Evolutionary conservation across 179 eudicot species (phyloP).

Genomic region (Camellia oleifera): DNA sequence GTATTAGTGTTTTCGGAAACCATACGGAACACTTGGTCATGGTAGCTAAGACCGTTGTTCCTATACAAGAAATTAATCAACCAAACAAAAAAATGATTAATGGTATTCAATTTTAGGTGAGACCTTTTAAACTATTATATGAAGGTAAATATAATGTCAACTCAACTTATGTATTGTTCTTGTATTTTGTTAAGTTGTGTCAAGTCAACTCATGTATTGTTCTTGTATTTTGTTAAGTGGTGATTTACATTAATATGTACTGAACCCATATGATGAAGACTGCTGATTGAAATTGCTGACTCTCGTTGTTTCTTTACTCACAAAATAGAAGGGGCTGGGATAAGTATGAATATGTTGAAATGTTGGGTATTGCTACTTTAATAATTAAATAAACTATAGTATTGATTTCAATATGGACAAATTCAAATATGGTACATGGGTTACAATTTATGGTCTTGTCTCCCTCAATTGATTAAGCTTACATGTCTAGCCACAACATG

Average conservation of each 20-base stretch:
- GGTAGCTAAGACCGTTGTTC: neutral
- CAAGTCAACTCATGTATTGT: neutral
- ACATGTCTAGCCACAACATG: conserved; percentile 10
- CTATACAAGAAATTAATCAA: neutral
- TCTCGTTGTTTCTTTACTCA: neutral
- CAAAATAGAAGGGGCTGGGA: neutral
- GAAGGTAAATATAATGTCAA: neutral
- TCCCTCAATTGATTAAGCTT: conserved; percentile 13
- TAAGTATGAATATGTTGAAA: neutral
- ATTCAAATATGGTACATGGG: conserved; percentile 15
- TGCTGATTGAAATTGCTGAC: neutral
- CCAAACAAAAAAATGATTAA: neutral
- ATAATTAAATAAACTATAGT: neutral
- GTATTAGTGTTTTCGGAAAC: too few relatives aligned
- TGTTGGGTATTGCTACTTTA: neutral
- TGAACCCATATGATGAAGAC: neutral
- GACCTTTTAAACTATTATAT: neutral
- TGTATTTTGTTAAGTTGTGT: neutral
- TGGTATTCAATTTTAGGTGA: neutral
- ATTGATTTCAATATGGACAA: neutral
- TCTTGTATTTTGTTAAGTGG: neutral
- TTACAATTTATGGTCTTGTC: conserved; percentile 16
- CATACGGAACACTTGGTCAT: too few relatives aligned
- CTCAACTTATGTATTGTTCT: neutral
- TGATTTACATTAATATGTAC: neutral